Base-by-base conservation (phyloP, 169 alveolate genomes). In the Cryptosporidium tyzzeri region DNA sequence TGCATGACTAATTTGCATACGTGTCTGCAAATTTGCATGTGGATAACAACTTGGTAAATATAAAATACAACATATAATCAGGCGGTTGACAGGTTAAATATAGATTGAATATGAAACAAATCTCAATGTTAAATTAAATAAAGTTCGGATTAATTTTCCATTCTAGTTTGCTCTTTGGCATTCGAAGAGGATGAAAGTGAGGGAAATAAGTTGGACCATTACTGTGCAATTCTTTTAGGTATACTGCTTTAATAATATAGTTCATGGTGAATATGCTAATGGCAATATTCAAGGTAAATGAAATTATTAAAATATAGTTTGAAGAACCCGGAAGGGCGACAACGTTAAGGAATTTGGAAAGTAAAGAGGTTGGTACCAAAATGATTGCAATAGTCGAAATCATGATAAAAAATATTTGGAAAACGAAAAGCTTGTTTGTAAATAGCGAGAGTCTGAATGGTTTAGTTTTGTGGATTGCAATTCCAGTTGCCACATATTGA, bases 201-300 rank as follows among this genome's bases (percentile, higher is more conserved):
- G 89, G 89, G 41, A 80, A 80, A 48, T 31, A 65, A 10, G 89
- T 61, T 3, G 89, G 89, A 9, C 89, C 89, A 45, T 80, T 80
- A 2, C 39, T 44, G 41, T 41, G 59, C 18, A 41, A 39, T 59
- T 80, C 89, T n/a, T 67, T 50, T 23, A 16, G 16, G 18, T 80
- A 44, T 0, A 62, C 23, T 1, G 35, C 55, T 29, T 62, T 80
- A 12, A 80, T 62, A 21, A 65, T 31, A 9, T 26, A n/a, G 35
- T 80, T 59, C 89, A 80, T 80, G 26, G 39, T 23, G 16, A 65
- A 7, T 9, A 80, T 41, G 5, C 89, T 65, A 10, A 62, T 37
- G 4, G 48, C 0, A 31, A 80, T 6, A 37, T 80, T 41, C 1
- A 65, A 12, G 26, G 45, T 10, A 37, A 80, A 80, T 16, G 69